Evolutionary conservation across 2,329 filamentous ascomycete species (phyloP), one percentile per base, ranked within the genome.

Genomic region (Xenoacremonium recifei): DNA sequence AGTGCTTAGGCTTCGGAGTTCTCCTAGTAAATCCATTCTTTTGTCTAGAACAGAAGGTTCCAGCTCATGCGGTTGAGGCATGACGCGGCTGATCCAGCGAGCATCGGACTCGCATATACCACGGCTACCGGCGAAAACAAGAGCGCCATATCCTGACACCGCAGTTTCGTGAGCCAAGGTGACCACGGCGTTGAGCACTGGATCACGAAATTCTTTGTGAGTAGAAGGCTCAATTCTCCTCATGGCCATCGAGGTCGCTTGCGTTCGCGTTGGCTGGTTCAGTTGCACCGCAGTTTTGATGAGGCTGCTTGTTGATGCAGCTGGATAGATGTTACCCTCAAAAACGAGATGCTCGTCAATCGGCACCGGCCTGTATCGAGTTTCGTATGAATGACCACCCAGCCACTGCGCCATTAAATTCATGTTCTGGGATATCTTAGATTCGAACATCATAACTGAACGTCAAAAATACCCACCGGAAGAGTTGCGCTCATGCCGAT

Each of bases 401-500:
- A 90, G 76, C 87, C 87, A 90, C 23, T 72, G 70, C 3, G 84
- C 84, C 36, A 90, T 70, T 21, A 87, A 58, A 40, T 80, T 73
- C 37, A 85, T 84, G 55, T 90, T 89, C 83, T 87, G 41, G 3
- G 13, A 18, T 9, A 6, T 37, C 21, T 34, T 17, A 27, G 15
- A 20, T 18, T 32, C 6, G 23, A 30, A 17, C 6, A 12, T 7
- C 17, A 17, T 4, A 18, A 25, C 18, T 4, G 16, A 23, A 5
- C 9, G 5, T 20, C 6, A 3, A 4, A 64, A 75, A 55, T 66
- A 87, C 84, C 40, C 66, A 87, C 84, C 40, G 83, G 82, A 35
- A 91, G 69, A 1, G 87, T 90, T 4, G 87, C 87, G 54, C 87
- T 90, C 87, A 91, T 90, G 51, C 84, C 86, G 44, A 89, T 69